These are phyloP conservation scores for Schizonepeta tenuifolia DNA, from an alignment of 257 asterid genomes.

Conservation along the genomic window DNA sequence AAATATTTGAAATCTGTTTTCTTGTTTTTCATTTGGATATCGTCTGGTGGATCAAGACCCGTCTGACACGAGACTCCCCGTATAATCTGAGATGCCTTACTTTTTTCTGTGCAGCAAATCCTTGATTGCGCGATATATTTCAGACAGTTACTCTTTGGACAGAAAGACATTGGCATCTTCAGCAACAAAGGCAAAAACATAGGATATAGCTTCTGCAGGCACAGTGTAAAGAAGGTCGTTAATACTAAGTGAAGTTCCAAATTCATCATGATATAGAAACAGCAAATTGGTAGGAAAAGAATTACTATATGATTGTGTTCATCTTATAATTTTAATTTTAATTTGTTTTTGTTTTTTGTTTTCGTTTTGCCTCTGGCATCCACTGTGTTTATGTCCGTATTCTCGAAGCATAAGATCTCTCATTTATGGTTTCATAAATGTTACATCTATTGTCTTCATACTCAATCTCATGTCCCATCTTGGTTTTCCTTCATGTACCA, in stretches of 20 bases:
- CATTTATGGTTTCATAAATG: slow-evolving; percentile 4
- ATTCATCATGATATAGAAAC: slow-evolving; percentile 50
- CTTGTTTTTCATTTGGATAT: background rate
- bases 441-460: background rate
- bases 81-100: background rate
- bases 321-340: slow-evolving; percentile 49
- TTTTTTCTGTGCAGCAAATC: slow-evolving; percentile 25
- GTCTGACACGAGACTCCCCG: too few species aligned
- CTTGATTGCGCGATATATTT: background rate
- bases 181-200: slow-evolving; percentile 35
- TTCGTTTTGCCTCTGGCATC: background rate
- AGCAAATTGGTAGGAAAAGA: slow-evolving; percentile 38
- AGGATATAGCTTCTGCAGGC: slow-evolving; percentile 55
- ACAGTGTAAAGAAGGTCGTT: slow-evolving; percentile 61
- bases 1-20: too few species aligned
- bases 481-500: background rate
- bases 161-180: slow-evolving; percentile 29
- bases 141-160: background rate
- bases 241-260: slow-evolving; percentile 41
- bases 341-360: slow-evolving; percentile 35
- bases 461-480: too few species aligned
- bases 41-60: too few species aligned
- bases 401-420: slow-evolving; percentile 18
- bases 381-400: slow-evolving; percentile 13
- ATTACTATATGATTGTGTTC: slow-evolving; percentile 35